Base-by-base conservation (phyloP, 345 rosid genomes). In the Gossypium herbaceum region DNA sequence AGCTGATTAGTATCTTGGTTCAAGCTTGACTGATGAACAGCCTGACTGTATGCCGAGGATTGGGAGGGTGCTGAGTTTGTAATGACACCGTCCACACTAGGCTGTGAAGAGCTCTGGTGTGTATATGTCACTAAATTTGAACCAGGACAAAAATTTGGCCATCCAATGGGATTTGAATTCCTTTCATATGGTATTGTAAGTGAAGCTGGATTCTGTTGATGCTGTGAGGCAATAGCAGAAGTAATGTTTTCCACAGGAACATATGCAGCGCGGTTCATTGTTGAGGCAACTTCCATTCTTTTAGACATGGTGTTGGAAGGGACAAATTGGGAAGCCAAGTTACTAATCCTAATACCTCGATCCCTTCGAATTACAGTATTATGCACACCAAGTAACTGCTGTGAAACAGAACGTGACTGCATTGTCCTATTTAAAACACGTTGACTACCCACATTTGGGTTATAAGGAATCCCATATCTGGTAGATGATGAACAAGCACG, bases 401-500 rank as follows among this genome's bases (percentile, higher is more conserved):
- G 84, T 11, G 84, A 44, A 4, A 67, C 71, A 0, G 60, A 15
- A 27, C 11, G 83, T 50, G 79, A 79, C 20, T 54, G 78, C 58
- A 74, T 16, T 59, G 81, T 75, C 71, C 74, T 77, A 24, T 73
- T 70, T 7, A 20, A 55, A 74, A 10, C 48, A 16, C 11, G 81
- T 44, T 44, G 82, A 41, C 84, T 73, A 44, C 55, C 52, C 71
- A 79, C 82, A 43, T 54, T 76, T 73, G 79, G 81, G 75, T 70
- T 76, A 59, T 73, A 82, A 66, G 88, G 83, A 47, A 56, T 6
- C 29, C 62, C 57, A 54, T 62, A 54, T 70, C 76, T 79, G 56
- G 54, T 45, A 9, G 90, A 77, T 41, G 94, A 75, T 27, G 91
- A 79, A 81, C 90, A 86, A 76, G 87, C 64, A 68, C 81, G 81